phyloP scores from a whole-genome alignment of 1,139 yeast genomes.

The Blastobotrys aristatus region DNA sequence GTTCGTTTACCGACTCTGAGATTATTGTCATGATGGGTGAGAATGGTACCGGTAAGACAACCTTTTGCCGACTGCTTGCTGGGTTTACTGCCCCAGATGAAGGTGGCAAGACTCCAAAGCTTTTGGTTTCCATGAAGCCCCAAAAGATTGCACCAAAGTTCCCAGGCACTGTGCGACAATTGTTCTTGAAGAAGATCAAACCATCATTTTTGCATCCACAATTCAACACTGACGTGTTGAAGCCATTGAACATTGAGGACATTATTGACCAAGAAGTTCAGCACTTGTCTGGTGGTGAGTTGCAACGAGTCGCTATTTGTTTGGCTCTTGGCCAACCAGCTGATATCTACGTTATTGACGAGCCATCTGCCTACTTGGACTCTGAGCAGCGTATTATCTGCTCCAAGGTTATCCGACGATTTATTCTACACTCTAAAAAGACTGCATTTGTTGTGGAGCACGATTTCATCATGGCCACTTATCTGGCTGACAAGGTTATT shows the following conservation, averaged over 20 bases:
- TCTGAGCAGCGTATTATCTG: constrained; percentile 99
- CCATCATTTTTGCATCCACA: constrained; percentile 93
- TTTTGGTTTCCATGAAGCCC: constrained; percentile 95
- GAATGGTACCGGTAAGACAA: constrained; percentile 98
- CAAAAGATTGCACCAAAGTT: constrained; percentile 98
- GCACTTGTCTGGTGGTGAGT: constrained; percentile 97
- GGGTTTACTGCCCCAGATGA: constrained; percentile 87
- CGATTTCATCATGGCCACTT: constrained; percentile 99
- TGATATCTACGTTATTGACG: constrained; percentile 93
- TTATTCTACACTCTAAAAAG: constrained; percentile 91
- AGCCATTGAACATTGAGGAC: constrained; percentile 89
- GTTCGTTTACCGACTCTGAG: constrained; percentile 94
- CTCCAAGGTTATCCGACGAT: constrained; percentile 96
- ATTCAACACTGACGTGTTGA: constrained; percentile 95
- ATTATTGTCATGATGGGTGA: constrained; percentile 99
- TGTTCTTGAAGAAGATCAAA: constrained; percentile 92
- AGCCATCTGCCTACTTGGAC: constrained; percentile 97
- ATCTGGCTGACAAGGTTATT: constrained; percentile 96
- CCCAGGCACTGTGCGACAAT: constrained; percentile 97
- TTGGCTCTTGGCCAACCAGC: constrained; percentile 92
- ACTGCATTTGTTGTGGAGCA: constrained; percentile 98
- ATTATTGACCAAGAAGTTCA: constrained; percentile 97
- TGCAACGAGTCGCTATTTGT: constrained; percentile 98
- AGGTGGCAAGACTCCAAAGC: constrained; percentile 71
- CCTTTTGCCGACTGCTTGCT: constrained; percentile 90